Conservation (phyloP, 176 grass and related monocot species). For the Bothriochloa decipiens region DNA sequence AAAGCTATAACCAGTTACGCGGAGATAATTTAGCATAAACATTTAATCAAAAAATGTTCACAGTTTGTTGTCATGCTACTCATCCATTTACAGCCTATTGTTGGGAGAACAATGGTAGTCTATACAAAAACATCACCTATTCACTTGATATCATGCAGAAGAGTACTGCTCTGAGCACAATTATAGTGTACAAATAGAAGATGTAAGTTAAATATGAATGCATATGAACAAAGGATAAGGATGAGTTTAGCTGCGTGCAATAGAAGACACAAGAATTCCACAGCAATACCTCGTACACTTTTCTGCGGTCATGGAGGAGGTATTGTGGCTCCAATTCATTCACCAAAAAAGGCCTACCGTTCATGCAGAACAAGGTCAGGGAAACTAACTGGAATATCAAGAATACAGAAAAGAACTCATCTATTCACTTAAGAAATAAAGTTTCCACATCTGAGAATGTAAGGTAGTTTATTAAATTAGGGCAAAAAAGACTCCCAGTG, state of each 20-base stretch:
- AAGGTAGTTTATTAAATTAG: conserved; percentile 3
- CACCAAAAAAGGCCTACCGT: conserved; percentile 85
- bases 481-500: background rate
- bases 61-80: background rate
- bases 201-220: conserved; percentile 1
- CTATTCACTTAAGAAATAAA: conserved; percentile 16
- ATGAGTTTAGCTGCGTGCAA: conserved; percentile 18
- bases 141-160: conserved; percentile 22
- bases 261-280: conserved; percentile 34
- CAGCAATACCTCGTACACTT: conserved; percentile 90
- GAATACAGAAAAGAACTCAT: conserved; percentile 27
- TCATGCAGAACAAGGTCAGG: conserved; percentile 17
- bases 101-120: conserved; percentile 13
- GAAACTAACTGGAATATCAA: conserved; percentile 33
- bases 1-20: background rate
- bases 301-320: conserved; percentile 94
- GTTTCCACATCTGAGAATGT: background rate
- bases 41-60: conserved; percentile 6
- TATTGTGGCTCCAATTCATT: conserved; percentile 94
- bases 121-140: conserved; percentile 19
- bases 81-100: background rate
- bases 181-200: conserved; percentile 19
- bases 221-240: conserved; percentile 32
- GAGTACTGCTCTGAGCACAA: conserved; percentile 11
- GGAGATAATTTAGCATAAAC: background rate